Conservation (phyloP, 169 alveolate species). For the Eimeria maxima region DNA sequence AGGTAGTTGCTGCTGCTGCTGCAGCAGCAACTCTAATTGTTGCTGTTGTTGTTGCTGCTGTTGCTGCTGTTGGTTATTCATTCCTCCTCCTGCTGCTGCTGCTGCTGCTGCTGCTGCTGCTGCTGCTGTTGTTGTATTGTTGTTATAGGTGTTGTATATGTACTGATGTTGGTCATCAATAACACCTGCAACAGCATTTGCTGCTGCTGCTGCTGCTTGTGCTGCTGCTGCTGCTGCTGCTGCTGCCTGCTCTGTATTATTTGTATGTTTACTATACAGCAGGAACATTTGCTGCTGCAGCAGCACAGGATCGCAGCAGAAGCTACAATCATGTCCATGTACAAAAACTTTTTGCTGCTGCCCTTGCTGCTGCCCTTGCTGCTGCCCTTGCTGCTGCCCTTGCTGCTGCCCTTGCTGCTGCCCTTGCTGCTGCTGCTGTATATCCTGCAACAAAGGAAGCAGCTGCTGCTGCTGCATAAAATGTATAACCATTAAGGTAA, state of each 20-base stretch:
- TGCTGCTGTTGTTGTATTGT: neutral
- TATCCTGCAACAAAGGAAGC: constrained; percentile 75
- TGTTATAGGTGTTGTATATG: neutral
- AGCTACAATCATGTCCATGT: constrained; percentile 85
- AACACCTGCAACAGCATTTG: neutral
- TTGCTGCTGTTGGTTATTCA: neutral
- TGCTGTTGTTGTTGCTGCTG: neutral
- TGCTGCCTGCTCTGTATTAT: constrained; percentile 18
- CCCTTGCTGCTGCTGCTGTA: constrained; percentile 84
- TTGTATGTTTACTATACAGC: constrained; percentile 2
- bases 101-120: neutral
- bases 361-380: constrained; percentile 71
- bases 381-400: no score
- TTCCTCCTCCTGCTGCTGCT: neutral
- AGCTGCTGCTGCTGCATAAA: constrained; percentile 72
- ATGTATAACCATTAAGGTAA: constrained; percentile 82
- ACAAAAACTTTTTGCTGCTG: constrained; percentile 72
- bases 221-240: constrained; percentile 67
- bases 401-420: no score
- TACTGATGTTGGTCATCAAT: neutral
- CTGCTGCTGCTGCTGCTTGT: neutral
- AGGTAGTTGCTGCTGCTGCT: neutral
- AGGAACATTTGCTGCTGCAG: constrained; percentile 14
- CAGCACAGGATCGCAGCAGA: constrained; percentile 1
- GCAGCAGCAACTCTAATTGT: neutral